Evolutionary conservation across 139 green algal genomes (phyloP), one percentile per base, ranked within the genome.

Genomic region (Protoeuglena noctilucae): DNA sequence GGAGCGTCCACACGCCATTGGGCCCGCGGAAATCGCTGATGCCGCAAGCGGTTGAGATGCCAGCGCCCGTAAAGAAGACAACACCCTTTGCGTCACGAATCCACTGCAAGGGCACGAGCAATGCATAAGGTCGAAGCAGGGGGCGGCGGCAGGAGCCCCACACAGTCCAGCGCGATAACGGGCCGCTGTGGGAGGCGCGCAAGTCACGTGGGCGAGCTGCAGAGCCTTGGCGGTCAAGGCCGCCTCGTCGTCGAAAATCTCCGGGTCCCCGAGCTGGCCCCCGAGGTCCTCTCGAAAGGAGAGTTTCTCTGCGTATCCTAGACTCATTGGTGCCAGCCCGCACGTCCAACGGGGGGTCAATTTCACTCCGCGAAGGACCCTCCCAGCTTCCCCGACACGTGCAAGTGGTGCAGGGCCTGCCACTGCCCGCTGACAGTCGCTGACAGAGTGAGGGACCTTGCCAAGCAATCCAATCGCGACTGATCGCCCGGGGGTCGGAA

Each of bases 1-100:
- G 69, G 23, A 87, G 60, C 2, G 90, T 98, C 89, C 89, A 98
- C 4, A 98, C 76, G 22, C 89, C 89, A 5, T 78, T 71, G 0
- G 89, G 89, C 0, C 89, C 88, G 21, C 85, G 71, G 69, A 56
- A 71, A 59, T 94, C 88, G 1, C 88, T 86, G 7, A 97, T 95
- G 43, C 89, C 89, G 28, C 63, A 78, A 2, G 84, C 51, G 0
- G 88, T 97, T 34, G 71, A 88, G 46, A 97, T 88, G 34, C 89
- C 89, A 4, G 89, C 89, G 0, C 89, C 89, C 2, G 89, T 97
- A 61, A 94, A 93, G 0, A 80, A 65, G 0, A 97, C 65, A 4
- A 67, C 2, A 1, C 50, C 34, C 28, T 25, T 26, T 25, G 18
- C 50, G 2, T 7, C 48, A 3, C 34, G 34, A n/a, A n/a, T n/a